phyloP scores from a whole-genome alignment of 83 land plant species.

The Thuja plicata region DNA sequence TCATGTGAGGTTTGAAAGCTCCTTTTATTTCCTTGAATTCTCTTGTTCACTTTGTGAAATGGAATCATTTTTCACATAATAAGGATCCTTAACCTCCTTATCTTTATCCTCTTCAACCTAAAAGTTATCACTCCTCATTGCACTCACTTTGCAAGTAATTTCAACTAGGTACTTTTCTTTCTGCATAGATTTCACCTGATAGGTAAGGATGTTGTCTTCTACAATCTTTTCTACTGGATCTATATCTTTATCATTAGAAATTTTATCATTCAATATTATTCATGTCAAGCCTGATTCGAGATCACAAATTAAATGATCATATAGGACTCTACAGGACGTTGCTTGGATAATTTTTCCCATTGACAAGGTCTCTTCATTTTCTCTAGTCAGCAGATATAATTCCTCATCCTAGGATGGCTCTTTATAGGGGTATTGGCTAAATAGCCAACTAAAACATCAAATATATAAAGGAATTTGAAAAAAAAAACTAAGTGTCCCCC shows the following conservation, averaged over 20 bases:
- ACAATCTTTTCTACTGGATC: constrained; percentile 41
- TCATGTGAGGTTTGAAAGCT: constrained; percentile 93
- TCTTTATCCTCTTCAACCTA: constrained; percentile 7
- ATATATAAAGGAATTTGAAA: no score
- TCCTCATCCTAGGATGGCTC: no score
- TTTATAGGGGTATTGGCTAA: no score
- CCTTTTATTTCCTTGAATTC: no score
- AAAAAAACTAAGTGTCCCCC: no score
- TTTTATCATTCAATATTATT: constrained; percentile 59
- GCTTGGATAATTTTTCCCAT: constrained; percentile 83
- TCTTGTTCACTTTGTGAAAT: no score
- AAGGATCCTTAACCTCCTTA: no score
- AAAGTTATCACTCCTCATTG: constrained; percentile 46
- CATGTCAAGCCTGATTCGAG: constrained; percentile 90
- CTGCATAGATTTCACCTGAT: no score
- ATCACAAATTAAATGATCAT: constrained; percentile 55
- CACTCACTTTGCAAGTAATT: constrained; percentile 66
- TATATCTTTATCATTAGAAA: constrained; percentile 65
- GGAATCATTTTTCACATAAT: no score
- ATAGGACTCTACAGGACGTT: constrained; percentile 66
- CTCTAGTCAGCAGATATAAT: constrained; percentile 83
- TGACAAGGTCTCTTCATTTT: constrained; percentile 76
- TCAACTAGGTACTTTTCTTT: constrained; percentile 62
- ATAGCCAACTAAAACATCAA: no score
- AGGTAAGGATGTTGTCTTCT: constrained; percentile 83